Evolutionary conservation across 139 green algal species (phyloP).

Genomic region (Nannochloris sp.): DNA sequence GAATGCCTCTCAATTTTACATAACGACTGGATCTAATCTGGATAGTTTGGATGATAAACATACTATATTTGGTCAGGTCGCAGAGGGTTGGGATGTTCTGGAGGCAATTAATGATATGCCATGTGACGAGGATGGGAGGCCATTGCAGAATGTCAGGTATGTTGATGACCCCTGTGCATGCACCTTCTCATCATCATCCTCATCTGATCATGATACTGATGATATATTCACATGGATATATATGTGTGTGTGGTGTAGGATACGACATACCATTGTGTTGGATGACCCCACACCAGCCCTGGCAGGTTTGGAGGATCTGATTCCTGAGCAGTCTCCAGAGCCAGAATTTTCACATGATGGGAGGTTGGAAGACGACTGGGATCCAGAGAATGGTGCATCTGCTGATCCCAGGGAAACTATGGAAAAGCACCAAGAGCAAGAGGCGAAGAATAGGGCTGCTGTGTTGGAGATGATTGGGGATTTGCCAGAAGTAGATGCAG

Average conservation of each 20-base stretch:
- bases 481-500: conserved; percentile 82
- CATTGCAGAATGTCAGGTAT: conserved; percentile 82
- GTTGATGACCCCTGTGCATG: conserved; percentile 21
- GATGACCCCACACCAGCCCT: conserved; percentile 94
- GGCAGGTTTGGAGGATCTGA: conserved; percentile 53
- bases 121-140: conserved; percentile 66
- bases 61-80: conserved; percentile 85
- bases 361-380: conserved; percentile 94
- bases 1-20: conserved; percentile 92
- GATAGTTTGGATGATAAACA: conserved; percentile 85
- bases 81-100: conserved; percentile 86
- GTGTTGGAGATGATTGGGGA: conserved; percentile 98
- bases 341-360: conserved; percentile 60
- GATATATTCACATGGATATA: conserved; percentile 10
- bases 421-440: conserved; percentile 50
- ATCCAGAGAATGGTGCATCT: conserved; percentile 54
- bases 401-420: conserved; percentile 73
- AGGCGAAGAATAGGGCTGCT: conserved; percentile 81
- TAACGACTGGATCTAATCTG: conserved; percentile 62
- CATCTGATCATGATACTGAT: background rate
- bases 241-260: conserved; percentile 27
- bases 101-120: conserved; percentile 82
- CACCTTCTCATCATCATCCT: background rate
- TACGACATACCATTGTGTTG: conserved; percentile 89
- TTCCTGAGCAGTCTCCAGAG: conserved; percentile 73